Percentiles rank a stretch among this genome's conserved stretches.
Conservation (phyloP, 345 rosid species). For the Gynandropsis gynandra region DNA sequence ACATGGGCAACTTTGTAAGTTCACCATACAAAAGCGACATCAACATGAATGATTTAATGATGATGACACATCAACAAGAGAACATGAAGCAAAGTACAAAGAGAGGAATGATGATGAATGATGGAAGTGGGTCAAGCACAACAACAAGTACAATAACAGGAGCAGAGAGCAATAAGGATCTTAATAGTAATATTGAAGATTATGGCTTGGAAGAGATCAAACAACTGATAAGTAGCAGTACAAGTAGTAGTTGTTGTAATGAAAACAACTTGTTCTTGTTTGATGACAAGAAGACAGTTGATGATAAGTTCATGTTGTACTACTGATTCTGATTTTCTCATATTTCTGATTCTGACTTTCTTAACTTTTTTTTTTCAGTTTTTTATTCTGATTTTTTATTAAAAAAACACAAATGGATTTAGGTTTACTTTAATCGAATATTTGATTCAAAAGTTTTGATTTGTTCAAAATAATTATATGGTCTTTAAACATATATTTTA, state of each 20-base stretch:
- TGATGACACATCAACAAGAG: conserved; percentile 32
- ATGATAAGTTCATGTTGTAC: conserved; percentile 44
- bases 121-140: conserved; percentile 61
- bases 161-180: conserved; percentile 29
- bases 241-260: too few species aligned
- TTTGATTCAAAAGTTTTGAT: too few species aligned
- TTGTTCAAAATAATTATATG: too few species aligned
- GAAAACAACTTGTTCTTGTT: conserved; percentile 39
- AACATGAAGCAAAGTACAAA: conserved; percentile 32
- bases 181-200: conserved; percentile 24
- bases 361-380: too few species aligned
- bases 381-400: too few species aligned
- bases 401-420: too few species aligned
- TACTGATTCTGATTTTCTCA: conserved; percentile 30
- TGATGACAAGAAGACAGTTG: conserved; percentile 50
- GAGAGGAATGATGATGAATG: conserved; percentile 25
- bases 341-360: too few species aligned
- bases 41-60: conserved; percentile 25
- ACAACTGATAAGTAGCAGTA: too few species aligned
- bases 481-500: too few species aligned
- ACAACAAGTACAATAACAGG: conserved; percentile 44
- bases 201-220: conserved; percentile 24
- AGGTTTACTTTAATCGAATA: too few species aligned
- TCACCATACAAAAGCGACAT: conserved; percentile 20
- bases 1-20: conserved; percentile 26